Base-by-base conservation (phyloP, 108 stramenopile genomes). In the Nannochloropsis gaditana region DNA sequence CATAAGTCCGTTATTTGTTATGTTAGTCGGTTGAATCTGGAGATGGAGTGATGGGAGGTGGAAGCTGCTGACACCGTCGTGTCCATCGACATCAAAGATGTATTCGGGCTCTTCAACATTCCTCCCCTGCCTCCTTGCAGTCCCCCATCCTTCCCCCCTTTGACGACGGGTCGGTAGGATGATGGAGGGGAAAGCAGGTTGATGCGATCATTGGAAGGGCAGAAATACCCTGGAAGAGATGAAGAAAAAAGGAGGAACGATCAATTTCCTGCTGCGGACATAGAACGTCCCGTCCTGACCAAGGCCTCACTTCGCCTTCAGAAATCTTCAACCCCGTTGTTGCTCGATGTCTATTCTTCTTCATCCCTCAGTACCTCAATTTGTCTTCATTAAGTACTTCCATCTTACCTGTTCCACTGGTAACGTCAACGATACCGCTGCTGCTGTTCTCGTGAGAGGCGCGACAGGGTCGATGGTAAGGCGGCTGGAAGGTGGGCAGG, bases 181-280 rank as follows among this genome's bases (percentile, higher is more conserved):
- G 59, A 73, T 15, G 59, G 59, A 73, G 59, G 59, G 59, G 59
- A 73, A n/a, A 73, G 59, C 59, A 73, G n/a, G 59, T 2, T 73
- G 59, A 2, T 73, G 59, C 59, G 15, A 73, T 73, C 59, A n/a
- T 73, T 15, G 19, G 59, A n/a, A 6, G n/a, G 59, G 59, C n/a
- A 73, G 59, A n/a, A 73, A n/a, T 73, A 73, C 19, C 59, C 59
- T 73, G 59, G 3, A 15, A 73, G 8, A n/a, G 2, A n/a, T 15
- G 47, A 50, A 50, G 47, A 50, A 15, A 15, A n/a, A 73, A n/a
- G 59, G 59, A 73, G 4, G 59, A 6, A 73, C 19, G 8, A 31
- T 31, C 31, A 31, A 31, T 31, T 31, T 31, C 1, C 31, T 31
- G 31, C 31, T 31, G 31, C 31, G 31, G 31, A 31, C 31, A 31